Percentiles rank a stretch among this genome's conserved stretches.
These are phyloP conservation scores for Ophiostoma pallidulum DNA, from an alignment of 2,329 filamentous ascomycete genomes.

Conservation along the genomic window DNA sequence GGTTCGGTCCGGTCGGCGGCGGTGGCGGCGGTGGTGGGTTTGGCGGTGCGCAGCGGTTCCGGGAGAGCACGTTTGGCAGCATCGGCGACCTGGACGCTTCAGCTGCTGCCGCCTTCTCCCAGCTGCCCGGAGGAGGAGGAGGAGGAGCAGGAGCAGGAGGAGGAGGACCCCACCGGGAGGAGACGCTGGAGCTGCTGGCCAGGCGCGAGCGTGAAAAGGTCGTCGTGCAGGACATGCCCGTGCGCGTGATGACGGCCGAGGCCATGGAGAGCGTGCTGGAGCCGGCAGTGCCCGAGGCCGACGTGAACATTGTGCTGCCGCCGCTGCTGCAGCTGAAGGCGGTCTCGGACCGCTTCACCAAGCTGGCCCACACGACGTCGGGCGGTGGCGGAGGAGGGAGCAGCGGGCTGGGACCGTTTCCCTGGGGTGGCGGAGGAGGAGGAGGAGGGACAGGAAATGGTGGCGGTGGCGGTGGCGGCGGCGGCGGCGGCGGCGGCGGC, in stretches of 20 bases:
- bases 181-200: constrained; percentile 46
- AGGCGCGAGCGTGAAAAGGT: constrained; percentile 74
- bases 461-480: background rate
- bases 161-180: constrained; percentile 27
- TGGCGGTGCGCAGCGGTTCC: constrained; percentile 20
- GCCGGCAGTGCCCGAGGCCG: constrained; percentile 79
- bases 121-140: too few relatives aligned
- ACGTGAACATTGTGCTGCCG: constrained; percentile 87
- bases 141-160: constrained; percentile 12
- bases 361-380: constrained; percentile 53
- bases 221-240: constrained; percentile 92
- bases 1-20: constrained; percentile 27
- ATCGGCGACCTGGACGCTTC: constrained; percentile 27
- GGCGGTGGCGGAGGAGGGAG: constrained; percentile 15
- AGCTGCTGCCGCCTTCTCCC: background rate
- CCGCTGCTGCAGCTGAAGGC: constrained; percentile 81
- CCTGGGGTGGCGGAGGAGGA: background rate
- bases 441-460: constrained; percentile 5
- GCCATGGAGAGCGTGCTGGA: constrained; percentile 91
- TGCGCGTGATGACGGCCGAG: constrained; percentile 74
- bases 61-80: constrained; percentile 30
- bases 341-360: constrained; percentile 92
- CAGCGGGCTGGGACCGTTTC: constrained; percentile 20
- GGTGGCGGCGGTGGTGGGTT: constrained; percentile 22
- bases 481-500: background rate